These are phyloP conservation scores for Sesbania bispinosa DNA, from an alignment of 306 rosid species.

Conservation along the genomic window DNA sequence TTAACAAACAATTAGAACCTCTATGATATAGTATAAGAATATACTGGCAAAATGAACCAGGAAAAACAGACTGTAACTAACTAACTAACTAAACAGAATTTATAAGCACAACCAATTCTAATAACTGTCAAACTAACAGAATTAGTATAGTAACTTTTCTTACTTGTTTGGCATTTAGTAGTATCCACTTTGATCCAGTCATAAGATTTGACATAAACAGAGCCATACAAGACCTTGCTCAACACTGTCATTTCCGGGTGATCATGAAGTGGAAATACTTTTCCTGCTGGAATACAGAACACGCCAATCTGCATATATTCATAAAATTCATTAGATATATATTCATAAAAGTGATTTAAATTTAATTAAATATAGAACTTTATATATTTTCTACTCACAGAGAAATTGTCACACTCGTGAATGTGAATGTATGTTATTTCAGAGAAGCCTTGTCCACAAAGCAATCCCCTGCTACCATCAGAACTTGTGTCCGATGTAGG, in stretches of 20 bases:
- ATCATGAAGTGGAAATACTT: constrained; percentile 59
- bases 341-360: no score
- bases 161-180: constrained; percentile 38
- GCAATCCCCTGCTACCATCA: constrained; percentile 30
- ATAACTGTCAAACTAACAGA: no score
- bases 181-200: constrained; percentile 50
- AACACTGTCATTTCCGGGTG: constrained; percentile 78
- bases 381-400: constrained; percentile 41
- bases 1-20: background rate
- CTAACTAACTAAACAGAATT: no score
- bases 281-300: constrained; percentile 63
- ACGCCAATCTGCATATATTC: constrained; percentile 51
- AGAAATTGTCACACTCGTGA: constrained; percentile 55
- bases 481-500: constrained; percentile 22
- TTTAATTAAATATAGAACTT: no score
- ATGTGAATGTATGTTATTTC: constrained; percentile 61
- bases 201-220: constrained; percentile 49
- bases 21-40: no score
- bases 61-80: no score
- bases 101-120: no score
- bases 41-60: no score
- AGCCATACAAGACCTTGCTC: constrained; percentile 57
- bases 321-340: background rate
- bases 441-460: constrained; percentile 39
- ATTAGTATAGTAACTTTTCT: no score